Evolutionary conservation across 2,329 filamentous ascomycete genomes (phyloP).

Genomic region (Macrophomina tecta): DNA sequence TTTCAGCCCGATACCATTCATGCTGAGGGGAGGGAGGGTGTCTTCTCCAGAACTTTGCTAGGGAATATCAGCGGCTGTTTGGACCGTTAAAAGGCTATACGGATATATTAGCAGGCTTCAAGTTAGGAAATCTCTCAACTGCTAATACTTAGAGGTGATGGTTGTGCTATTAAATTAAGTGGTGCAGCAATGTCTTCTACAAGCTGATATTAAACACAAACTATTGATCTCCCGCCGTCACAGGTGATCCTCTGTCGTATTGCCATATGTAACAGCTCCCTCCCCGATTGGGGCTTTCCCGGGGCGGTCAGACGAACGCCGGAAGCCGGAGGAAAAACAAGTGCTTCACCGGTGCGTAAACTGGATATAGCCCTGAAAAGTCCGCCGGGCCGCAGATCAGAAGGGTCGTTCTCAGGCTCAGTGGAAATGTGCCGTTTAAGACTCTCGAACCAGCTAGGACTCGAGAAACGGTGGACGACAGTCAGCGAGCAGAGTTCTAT

Average conservation of each 20-base stretch:
- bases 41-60: no score
- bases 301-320: background rate
- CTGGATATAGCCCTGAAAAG: constrained; percentile 54
- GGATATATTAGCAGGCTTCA: no score
- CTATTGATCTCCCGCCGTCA: background rate
- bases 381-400: constrained; percentile 30
- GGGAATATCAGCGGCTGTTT: no score
- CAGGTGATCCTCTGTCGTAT: background rate
- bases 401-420: constrained; percentile 22
- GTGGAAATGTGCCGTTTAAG: background rate
- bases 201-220: no score
- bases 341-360: constrained; percentile 55
- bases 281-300: background rate
- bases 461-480: constrained; percentile 74
- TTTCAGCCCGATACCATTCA: no score
- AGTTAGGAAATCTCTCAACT: no score
- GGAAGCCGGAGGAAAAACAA: constrained; percentile 53
- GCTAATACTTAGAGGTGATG: no score
- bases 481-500: constrained; percentile 75
- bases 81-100: no score
- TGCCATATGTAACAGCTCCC: background rate
- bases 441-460: constrained; percentile 61
- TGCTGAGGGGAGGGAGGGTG: no score
- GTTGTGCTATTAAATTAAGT: no score
- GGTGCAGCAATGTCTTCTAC: no score